These are phyloP conservation scores for Penstemon barbatus DNA, from an alignment of 257 asterid species.

Conservation along the genomic window DNA sequence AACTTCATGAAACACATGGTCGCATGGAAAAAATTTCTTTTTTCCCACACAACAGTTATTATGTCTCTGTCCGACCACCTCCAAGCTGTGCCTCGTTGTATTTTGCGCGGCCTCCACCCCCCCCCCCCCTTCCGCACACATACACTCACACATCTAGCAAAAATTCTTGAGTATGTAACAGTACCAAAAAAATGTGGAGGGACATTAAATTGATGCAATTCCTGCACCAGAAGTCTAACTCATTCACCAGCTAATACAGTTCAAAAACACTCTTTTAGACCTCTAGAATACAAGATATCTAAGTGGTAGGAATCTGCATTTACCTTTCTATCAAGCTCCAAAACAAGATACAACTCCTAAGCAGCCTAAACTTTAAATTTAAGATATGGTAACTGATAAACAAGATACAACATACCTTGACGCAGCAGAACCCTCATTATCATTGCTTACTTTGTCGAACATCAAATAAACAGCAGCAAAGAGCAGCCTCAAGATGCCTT, in stretches of 20 bases:
- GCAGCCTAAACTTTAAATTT: conserved; percentile 20
- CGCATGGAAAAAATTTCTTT: too few relatives aligned
- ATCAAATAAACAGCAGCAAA: conserved; percentile 83
- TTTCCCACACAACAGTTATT: too few relatives aligned
- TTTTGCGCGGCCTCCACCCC: too few relatives aligned
- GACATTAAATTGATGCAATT: too few relatives aligned
- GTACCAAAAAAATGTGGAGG: too few relatives aligned
- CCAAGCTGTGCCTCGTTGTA: too few relatives aligned
- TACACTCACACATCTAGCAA: too few relatives aligned
- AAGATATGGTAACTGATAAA: conserved; percentile 18
- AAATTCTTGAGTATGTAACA: too few relatives aligned
- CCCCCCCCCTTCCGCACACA: too few relatives aligned
- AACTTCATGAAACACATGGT: too few relatives aligned
- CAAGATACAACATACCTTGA: conserved; percentile 61
- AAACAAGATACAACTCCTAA: conserved; percentile 20
- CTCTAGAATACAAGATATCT: not conserved
- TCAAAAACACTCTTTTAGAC: not conserved
- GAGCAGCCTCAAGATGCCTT: conserved; percentile 84
- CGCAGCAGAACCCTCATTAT: conserved; percentile 78
- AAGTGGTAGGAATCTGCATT: conserved; percentile 20
- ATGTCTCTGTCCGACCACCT: too few relatives aligned
- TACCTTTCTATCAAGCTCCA: conserved; percentile 27
- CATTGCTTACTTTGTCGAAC: conserved; percentile 60
- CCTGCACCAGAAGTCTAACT: too few relatives aligned
- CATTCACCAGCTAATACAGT: not conserved